Conservation (phyloP, 129 eudicot species). For the Logfia minima region DNA sequence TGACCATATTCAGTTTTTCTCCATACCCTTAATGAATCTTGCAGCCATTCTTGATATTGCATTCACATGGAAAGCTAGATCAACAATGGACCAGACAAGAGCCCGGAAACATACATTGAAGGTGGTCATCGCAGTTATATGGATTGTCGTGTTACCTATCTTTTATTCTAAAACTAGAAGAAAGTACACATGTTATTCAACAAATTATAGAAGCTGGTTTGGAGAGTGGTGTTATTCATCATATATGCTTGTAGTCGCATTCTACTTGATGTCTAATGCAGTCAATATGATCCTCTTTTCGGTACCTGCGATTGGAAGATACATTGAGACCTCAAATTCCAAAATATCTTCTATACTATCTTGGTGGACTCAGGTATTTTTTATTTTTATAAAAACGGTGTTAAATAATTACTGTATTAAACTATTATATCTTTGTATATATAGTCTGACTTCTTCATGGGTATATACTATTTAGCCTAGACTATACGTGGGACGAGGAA, state of each 20-base stretch:
- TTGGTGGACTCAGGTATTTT: slow-evolving; percentile 90
- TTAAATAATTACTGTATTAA: background rate
- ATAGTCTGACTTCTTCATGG: slow-evolving; percentile 22
- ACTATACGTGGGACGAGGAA: slow-evolving; percentile 89
- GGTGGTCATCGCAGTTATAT: slow-evolving; percentile 65
- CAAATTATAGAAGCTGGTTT: slow-evolving; percentile 66
- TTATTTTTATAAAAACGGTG: background rate
- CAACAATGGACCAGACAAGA: slow-evolving; percentile 61
- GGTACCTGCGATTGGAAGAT: slow-evolving; percentile 91
- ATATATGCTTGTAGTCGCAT: slow-evolving; percentile 80
- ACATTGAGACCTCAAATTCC: slow-evolving; percentile 86
- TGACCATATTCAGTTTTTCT: slow-evolving; percentile 1
- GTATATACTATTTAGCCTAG: slow-evolving; percentile 60
- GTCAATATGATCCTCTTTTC: slow-evolving; percentile 84
- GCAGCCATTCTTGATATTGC: slow-evolving; percentile 82
- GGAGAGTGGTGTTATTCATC: slow-evolving; percentile 99
- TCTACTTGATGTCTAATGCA: slow-evolving; percentile 84
- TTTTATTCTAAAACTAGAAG: slow-evolving; percentile 67
- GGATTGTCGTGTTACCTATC: slow-evolving; percentile 81
- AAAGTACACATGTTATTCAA: slow-evolving; percentile 72
- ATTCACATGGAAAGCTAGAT: slow-evolving; percentile 91
- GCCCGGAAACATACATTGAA: slow-evolving; percentile 48
- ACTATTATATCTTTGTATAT: background rate
- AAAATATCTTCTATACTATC: slow-evolving; percentile 55
- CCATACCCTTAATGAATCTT: slow-evolving; percentile 19